These are phyloP conservation scores for Powellomyces hirtus DNA, from an alignment of 192 early-diverging fungal genomes.

Conservation along the genomic window DNA sequence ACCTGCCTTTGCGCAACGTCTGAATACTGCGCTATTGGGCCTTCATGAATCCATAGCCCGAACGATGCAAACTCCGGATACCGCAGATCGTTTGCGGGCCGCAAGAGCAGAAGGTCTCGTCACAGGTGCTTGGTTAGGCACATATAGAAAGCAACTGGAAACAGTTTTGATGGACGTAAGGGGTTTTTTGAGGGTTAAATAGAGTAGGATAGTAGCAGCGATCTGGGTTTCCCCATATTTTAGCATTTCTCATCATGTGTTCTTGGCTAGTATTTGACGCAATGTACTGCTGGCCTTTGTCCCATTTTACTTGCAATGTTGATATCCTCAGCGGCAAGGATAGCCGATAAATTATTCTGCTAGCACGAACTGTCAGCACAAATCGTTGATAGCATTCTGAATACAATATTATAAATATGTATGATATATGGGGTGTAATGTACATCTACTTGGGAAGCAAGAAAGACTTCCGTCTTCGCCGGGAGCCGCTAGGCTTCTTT, in stretches of 20 bases:
- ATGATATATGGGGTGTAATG: background rate
- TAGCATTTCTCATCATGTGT: too few species aligned
- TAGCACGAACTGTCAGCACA: too few species aligned
- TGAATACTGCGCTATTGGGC: slow-evolving; percentile 45
- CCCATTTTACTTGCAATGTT: too few species aligned
- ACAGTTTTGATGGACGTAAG: slow-evolving; percentile 62
- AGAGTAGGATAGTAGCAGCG: slow-evolving; percentile 4
- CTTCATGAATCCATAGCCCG: slow-evolving; percentile 43
- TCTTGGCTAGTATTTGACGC: too few species aligned
- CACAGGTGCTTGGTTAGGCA: slow-evolving; percentile 12
- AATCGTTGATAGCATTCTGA: too few species aligned
- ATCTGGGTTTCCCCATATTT: background rate
- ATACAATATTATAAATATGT: background rate
- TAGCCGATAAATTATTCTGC: too few species aligned
- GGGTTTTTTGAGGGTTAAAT: slow-evolving; percentile 65
- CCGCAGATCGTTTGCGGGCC: background rate
- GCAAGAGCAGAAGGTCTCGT: slow-evolving; percentile 32
- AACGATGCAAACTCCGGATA: background rate
- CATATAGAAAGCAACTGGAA: slow-evolving; percentile 50
- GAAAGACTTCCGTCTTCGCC: background rate
- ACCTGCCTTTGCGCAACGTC: slow-evolving; percentile 35
- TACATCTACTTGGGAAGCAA: background rate
- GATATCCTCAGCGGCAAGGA: too few species aligned
- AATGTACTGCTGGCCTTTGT: too few species aligned
- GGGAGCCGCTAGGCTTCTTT: slow-evolving; percentile 2